These are phyloP conservation scores for Silene conica DNA, from an alignment of 148 eudicot species.

Conservation along the genomic window DNA sequence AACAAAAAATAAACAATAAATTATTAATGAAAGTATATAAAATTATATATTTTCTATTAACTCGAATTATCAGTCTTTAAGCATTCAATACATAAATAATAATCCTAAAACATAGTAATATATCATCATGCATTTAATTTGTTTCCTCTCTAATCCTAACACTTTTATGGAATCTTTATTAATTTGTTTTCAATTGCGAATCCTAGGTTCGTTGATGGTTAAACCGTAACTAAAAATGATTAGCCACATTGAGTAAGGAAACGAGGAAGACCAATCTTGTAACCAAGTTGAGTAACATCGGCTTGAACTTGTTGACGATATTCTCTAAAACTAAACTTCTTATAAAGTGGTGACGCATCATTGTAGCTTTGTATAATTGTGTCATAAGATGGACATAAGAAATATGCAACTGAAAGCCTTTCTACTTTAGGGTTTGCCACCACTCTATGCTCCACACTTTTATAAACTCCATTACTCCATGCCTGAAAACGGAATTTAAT, in stretches of 20 bases:
- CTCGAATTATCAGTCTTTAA: too few relatives aligned
- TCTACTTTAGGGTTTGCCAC: slow-evolving; percentile 50
- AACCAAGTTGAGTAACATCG: slow-evolving; percentile 62
- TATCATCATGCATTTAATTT: too few relatives aligned
- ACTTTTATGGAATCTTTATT: too few relatives aligned
- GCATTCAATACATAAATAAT: too few relatives aligned
- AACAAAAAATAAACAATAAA: too few relatives aligned
- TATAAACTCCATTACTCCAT: slow-evolving; percentile 88
- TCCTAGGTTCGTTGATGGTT: too few relatives aligned
- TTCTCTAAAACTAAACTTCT: slow-evolving; percentile 64
- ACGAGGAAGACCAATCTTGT: slow-evolving; percentile 73
- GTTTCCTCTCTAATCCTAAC: too few relatives aligned
- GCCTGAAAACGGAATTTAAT: slow-evolving; percentile 36
- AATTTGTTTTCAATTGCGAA: too few relatives aligned
- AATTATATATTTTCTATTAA: too few relatives aligned
- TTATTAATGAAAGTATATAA: too few relatives aligned
- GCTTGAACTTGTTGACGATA: slow-evolving; percentile 66
- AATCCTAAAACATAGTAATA: too few relatives aligned
- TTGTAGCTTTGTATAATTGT: slow-evolving; percentile 49
- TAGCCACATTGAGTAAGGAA: slow-evolving; percentile 36
- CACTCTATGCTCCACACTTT: slow-evolving; percentile 84
- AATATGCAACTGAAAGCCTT: slow-evolving; percentile 84
- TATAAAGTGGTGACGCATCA: slow-evolving; percentile 50
- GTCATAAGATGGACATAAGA: slow-evolving; percentile 73
- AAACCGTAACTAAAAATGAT: too few relatives aligned